Evolutionary conservation across 164 flowering plant species (phyloP), one percentile per base, ranked within the genome.

Genomic region (Litsea cubeba): DNA sequence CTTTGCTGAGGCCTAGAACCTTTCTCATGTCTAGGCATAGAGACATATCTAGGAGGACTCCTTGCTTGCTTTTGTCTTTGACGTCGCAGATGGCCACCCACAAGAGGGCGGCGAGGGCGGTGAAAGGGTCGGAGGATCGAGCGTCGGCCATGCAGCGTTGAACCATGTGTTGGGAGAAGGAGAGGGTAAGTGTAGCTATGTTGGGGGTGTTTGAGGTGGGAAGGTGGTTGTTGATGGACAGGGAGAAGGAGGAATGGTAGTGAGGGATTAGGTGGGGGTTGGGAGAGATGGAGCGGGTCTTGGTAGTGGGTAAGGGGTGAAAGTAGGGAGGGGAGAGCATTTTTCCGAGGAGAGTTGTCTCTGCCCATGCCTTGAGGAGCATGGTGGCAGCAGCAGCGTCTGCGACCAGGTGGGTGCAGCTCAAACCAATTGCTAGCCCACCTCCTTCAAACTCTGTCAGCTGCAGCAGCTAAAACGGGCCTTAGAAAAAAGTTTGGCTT

Each of bases 401-500:
- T 1, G 86, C 88, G 0, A 89, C 81, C 40, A 92, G 87, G 80
- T 92, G 94, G 72, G 54, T 79, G 83, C 94, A 90, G 76, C 94
- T 92, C 69, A 90, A 78, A 18, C 94, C 93, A 57, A 92, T 80
- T 24, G 94, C 93, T 17, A 92, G 15, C 23, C 93, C 93, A 40
- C 90, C 97, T 65, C 75, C 84, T 76, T 90, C 91, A 78, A 91
- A 90, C 79, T 88, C 93, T 51, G 91, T 87, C 51, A 89, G 5
- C 97, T 90, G 83, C 70, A 78, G 58, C 46, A 58, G 58, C 51
- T 17, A n/a, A n/a, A 7, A 40, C 11, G 11, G 40, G 46, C 11
- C 46, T 8, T 40, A 8, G 11, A 7, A 40, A 40, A 40, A 1
- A 40, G 11, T 2, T 40, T 8, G 46, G 46, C 10, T 40, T 40